phyloP scores from a whole-genome alignment of 495 filamentous ascomycete species.

The Aspergillus kassunensis region DNA sequence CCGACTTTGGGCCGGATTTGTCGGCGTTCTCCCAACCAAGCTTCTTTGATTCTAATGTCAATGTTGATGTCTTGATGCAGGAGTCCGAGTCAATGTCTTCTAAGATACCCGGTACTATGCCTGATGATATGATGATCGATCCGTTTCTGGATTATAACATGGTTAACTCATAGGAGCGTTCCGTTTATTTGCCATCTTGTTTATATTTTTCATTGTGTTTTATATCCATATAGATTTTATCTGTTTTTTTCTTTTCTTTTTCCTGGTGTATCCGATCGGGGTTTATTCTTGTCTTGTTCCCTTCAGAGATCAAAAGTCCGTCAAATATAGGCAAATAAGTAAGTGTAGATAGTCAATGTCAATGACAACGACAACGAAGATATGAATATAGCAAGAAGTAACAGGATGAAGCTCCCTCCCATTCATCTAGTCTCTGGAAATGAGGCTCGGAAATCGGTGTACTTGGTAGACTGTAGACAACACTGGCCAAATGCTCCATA shows the following conservation, averaged over 20 bases:
- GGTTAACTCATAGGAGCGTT: conserved; percentile 21
- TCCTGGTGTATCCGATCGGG: neutral
- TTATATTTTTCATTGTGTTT: neutral
- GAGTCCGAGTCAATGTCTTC: conserved; percentile 9
- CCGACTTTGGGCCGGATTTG: neutral
- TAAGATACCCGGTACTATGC: conserved; percentile 34
- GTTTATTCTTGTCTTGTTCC: too few species aligned
- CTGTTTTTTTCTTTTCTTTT: neutral
- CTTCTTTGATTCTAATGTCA: conserved; percentile 20
- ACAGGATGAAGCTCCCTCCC: too few species aligned
- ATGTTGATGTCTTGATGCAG: conserved; percentile 31
- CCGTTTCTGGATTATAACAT: conserved; percentile 31
- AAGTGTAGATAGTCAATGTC: too few species aligned
- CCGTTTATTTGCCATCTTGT: neutral
- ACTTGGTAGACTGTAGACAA: too few species aligned
- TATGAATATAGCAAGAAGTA: too few species aligned
- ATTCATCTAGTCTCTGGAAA: too few species aligned
- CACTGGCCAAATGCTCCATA: too few species aligned
- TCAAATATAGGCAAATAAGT: too few species aligned
- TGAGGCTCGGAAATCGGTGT: too few species aligned
- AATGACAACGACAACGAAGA: too few species aligned
- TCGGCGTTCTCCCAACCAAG: conserved; percentile 9
- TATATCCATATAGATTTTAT: neutral
- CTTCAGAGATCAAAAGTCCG: too few species aligned
- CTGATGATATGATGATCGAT: conserved; percentile 35